Percentiles rank a stretch among this genome's conserved stretches.
Conservation (phyloP, 2,329 filamentous ascomycete genomes). For the Calonectria hongkongensis region DNA sequence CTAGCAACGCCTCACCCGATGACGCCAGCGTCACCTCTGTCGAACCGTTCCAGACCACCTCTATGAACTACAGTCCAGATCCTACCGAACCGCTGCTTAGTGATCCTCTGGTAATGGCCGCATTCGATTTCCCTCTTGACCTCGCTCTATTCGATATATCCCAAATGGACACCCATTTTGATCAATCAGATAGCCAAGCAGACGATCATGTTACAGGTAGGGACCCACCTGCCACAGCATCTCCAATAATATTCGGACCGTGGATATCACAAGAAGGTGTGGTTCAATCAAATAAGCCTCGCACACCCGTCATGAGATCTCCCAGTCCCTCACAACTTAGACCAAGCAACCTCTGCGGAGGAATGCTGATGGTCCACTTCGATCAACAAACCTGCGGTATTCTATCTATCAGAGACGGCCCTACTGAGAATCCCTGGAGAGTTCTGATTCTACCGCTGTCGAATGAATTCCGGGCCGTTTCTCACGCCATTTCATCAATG, state of each 20-base stretch:
- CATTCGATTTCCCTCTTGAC: neutral
- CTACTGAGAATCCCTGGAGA: neutral
- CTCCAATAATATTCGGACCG: neutral
- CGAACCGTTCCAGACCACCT: neutral
- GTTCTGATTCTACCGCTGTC: neutral
- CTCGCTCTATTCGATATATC: neutral
- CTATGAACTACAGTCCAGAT: neutral
- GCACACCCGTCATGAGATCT: neutral
- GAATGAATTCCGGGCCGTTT: neutral
- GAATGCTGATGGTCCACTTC: neutral
- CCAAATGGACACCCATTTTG: neutral
- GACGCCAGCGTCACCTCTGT: neutral
- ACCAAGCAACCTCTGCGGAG: neutral
- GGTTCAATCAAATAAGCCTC: neutral
- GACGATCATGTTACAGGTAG: neutral
- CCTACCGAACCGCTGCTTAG: neutral
- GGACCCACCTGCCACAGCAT: neutral
- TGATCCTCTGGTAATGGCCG: neutral
- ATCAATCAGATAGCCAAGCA: neutral
- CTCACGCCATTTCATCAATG: neutral
- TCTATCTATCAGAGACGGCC: neutral
- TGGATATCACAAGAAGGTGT: neutral
- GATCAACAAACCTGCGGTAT: neutral
- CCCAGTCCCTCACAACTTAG: neutral
- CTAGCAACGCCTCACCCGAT: neutral